A percentile compares a stretch with the other conserved stretches of the same genome.
These are phyloP conservation scores for Trichophyton equinum DNA, from an alignment of 2,329 filamentous ascomycete genomes.

Conservation along the genomic window DNA sequence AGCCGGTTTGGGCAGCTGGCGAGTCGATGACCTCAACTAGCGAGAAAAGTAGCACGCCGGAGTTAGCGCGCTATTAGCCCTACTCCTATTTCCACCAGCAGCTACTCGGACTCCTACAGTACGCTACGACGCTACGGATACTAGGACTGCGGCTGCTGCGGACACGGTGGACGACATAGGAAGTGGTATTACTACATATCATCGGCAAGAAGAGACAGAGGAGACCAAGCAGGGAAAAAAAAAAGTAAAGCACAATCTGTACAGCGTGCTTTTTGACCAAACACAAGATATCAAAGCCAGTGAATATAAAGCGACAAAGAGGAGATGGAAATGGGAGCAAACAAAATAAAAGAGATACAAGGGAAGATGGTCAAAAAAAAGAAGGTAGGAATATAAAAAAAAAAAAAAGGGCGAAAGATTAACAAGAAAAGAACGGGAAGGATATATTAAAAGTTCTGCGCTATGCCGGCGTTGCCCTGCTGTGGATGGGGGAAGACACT, in stretches of 20 bases:
- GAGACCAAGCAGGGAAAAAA: neutral
- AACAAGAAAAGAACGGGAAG: neutral
- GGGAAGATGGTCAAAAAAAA: neutral
- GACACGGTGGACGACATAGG: no score
- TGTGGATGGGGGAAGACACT: slow-evolving; percentile 48
- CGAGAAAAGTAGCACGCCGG: neutral
- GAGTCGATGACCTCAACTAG: neutral
- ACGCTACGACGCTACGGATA: no score
- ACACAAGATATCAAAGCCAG: no score
- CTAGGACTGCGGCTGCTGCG: no score
- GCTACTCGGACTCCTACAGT: no score
- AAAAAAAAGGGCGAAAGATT: slow-evolving; percentile 7
- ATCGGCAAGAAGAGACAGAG: neutral
- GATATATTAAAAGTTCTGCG: slow-evolving; percentile 71
- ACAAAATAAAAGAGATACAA: neutral
- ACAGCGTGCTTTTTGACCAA: neutral
- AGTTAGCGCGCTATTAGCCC: neutral
- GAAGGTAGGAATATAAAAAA: slow-evolving; percentile 3
- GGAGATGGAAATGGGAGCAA: neutral
- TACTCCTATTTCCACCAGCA: neutral
- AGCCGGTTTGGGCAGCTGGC: neutral
- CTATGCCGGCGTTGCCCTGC: slow-evolving; percentile 80
- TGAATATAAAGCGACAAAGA: no score
- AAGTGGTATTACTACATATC: slow-evolving; percentile 1
- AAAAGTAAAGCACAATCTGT: neutral